Conservation (phyloP, 2,329 filamentous ascomycete genomes). For the Blastomyces gilchristii region DNA sequence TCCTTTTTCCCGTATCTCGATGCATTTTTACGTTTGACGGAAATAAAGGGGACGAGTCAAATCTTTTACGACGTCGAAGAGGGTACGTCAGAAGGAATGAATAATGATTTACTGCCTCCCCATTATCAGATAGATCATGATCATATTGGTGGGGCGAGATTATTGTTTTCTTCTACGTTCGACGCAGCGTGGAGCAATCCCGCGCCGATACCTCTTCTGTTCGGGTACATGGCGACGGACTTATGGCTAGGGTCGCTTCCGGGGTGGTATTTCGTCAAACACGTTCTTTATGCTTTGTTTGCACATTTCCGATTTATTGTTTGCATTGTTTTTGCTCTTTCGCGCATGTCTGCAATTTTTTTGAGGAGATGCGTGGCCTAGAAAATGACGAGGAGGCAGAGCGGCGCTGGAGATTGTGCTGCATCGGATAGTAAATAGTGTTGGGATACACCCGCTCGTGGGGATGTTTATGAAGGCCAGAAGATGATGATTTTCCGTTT, state of each 20-base stretch:
- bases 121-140: conserved; percentile 7
- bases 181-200: conserved; percentile 22
- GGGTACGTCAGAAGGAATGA: conserved; percentile 5
- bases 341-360: neutral
- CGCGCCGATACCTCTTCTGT: conserved; percentile 9
- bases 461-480: conserved; percentile 5
- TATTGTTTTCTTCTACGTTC: conserved; percentile 7
- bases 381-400: neutral
- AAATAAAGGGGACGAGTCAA: conserved; percentile 4
- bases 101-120: conserved; percentile 19
- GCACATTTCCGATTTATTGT: conserved; percentile 2
- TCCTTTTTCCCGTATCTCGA: conserved; percentile 12
- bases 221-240: conserved; percentile 33
- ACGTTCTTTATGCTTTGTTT: conserved; percentile 17
- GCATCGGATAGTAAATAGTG: neutral
- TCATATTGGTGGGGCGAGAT: neutral
- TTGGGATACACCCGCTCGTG: conserved; percentile 5
- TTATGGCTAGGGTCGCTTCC: conserved; percentile 38
- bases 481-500: neutral
- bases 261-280: conserved; percentile 37
- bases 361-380: neutral
- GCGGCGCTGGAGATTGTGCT: neutral
- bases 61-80: neutral
- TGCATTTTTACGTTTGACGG: conserved; percentile 18
- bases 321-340: neutral